phyloP scores from a whole-genome alignment of 169 alveolate genomes.

The Besnoitia besnoiti region DNA sequence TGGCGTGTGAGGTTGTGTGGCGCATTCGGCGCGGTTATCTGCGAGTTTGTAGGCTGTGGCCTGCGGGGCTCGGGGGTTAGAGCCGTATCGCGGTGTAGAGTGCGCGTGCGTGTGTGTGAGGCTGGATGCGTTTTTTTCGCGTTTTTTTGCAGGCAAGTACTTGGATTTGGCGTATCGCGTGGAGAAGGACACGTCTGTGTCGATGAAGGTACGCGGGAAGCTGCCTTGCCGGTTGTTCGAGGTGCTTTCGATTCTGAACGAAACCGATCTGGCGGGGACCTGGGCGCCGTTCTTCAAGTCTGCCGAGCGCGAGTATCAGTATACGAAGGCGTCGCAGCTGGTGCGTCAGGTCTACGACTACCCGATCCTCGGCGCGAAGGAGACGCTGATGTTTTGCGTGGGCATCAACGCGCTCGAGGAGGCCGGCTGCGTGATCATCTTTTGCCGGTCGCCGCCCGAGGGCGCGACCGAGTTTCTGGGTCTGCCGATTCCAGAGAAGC shows the following conservation, averaged over 20 bases:
- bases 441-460: slow-evolving; percentile 77
- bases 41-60: too few relatives aligned
- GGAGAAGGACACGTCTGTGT: slow-evolving; percentile 73
- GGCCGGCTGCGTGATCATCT: slow-evolving; percentile 76
- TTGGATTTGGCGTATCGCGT: slow-evolving; percentile 75
- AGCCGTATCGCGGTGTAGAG: too few relatives aligned
- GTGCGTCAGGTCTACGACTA: slow-evolving; percentile 76
- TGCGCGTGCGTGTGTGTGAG: background rate
- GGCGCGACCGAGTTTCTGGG: slow-evolving; percentile 31
- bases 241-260: slow-evolving; percentile 73
- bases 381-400: slow-evolving; percentile 73
- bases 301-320: slow-evolving; percentile 67
- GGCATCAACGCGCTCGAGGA: slow-evolving; percentile 79
- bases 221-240: slow-evolving; percentile 70
- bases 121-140: background rate
- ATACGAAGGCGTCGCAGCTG: slow-evolving; percentile 72
- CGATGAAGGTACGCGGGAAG: slow-evolving; percentile 76
- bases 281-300: slow-evolving; percentile 78
- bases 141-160: slow-evolving; percentile 65
- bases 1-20: too few relatives aligned
- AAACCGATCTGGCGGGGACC: slow-evolving; percentile 74
- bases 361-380: slow-evolving; percentile 76
- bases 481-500: slow-evolving; percentile 44
- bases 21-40: too few relatives aligned
- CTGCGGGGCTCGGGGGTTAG: too few relatives aligned